Evolutionary conservation across 2,329 filamentous ascomycete genomes (phyloP).

Genomic region (Hymenoscyphus scutula): DNA sequence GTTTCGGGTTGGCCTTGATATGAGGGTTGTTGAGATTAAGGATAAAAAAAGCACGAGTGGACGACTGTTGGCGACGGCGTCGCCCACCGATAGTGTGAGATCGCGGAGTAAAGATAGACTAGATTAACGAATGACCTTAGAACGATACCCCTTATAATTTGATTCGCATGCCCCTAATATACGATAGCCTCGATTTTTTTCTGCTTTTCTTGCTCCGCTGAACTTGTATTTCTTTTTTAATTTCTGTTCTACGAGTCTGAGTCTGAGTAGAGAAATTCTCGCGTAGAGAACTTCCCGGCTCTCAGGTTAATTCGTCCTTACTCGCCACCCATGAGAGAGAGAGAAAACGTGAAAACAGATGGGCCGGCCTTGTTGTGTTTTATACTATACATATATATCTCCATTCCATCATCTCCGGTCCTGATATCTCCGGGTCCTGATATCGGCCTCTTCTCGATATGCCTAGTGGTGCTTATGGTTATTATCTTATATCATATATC

Average conservation of each 20-base stretch:
- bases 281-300: too few species aligned
- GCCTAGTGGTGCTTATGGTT: too few species aligned
- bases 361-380: too few species aligned
- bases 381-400: too few species aligned
- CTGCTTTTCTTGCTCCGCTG: background rate
- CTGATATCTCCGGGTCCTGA: background rate
- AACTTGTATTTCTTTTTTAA: too few species aligned
- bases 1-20: constrained; percentile 81
- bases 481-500: background rate
- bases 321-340: too few species aligned
- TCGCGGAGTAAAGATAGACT: constrained; percentile 31
- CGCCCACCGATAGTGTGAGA: constrained; percentile 17
- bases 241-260: too few species aligned
- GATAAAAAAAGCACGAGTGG: background rate
- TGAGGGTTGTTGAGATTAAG: constrained; percentile 64
- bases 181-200: background rate
- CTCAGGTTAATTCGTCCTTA: too few species aligned
- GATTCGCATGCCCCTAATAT: background rate
- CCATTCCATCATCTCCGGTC: background rate
- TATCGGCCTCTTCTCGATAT: too few species aligned
- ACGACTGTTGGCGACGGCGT: background rate
- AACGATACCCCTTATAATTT: background rate
- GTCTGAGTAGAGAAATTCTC: too few species aligned
- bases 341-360: too few species aligned
- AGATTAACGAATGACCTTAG: constrained; percentile 24